Conservation (phyloP, 2,329 filamentous ascomycete species). For the Diaporthe humulicola region DNA sequence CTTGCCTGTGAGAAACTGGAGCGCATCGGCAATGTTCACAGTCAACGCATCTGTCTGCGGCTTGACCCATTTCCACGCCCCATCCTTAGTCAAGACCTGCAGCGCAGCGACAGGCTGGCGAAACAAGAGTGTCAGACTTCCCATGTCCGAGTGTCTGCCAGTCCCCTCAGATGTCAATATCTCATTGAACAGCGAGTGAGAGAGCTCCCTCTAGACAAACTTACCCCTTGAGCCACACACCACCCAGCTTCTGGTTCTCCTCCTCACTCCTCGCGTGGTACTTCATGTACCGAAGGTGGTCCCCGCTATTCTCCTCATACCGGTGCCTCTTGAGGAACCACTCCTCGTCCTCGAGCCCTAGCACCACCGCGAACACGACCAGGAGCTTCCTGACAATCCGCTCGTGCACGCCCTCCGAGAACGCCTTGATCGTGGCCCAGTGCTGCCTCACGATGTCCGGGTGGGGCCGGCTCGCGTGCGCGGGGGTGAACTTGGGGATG, state of each 20-base stretch:
- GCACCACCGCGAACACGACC: slow-evolving; percentile 68
- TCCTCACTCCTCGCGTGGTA: slow-evolving; percentile 61
- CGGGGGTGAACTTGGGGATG: slow-evolving; percentile 68
- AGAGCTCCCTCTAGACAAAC: not conserved
- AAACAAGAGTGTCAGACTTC: slow-evolving; percentile 67
- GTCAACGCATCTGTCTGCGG: slow-evolving; percentile 55
- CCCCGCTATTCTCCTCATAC: slow-evolving; percentile 67
- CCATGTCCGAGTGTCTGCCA: slow-evolving; percentile 62
- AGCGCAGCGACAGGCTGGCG: slow-evolving; percentile 67
- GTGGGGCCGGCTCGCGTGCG: slow-evolving; percentile 57
- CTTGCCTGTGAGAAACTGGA: slow-evolving; percentile 58
- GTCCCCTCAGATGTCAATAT: not conserved
- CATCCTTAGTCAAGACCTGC: slow-evolving; percentile 61
- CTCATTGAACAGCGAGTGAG: not conserved
- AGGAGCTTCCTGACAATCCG: slow-evolving; percentile 67
- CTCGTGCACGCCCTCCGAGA: slow-evolving; percentile 55
- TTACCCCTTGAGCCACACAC: slow-evolving; percentile 53
- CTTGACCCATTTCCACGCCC: slow-evolving; percentile 49
- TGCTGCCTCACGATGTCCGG: slow-evolving; percentile 61
- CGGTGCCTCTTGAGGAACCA: slow-evolving; percentile 66
- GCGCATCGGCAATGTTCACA: slow-evolving; percentile 61
- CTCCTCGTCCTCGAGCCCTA: slow-evolving; percentile 70
- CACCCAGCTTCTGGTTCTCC: slow-evolving; percentile 48
- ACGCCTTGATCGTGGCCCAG: slow-evolving; percentile 66
- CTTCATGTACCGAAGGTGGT: slow-evolving; percentile 72